These are phyloP conservation scores for Penicillium angulare DNA, from an alignment of 495 filamentous ascomycete species.

Conservation along the genomic window DNA sequence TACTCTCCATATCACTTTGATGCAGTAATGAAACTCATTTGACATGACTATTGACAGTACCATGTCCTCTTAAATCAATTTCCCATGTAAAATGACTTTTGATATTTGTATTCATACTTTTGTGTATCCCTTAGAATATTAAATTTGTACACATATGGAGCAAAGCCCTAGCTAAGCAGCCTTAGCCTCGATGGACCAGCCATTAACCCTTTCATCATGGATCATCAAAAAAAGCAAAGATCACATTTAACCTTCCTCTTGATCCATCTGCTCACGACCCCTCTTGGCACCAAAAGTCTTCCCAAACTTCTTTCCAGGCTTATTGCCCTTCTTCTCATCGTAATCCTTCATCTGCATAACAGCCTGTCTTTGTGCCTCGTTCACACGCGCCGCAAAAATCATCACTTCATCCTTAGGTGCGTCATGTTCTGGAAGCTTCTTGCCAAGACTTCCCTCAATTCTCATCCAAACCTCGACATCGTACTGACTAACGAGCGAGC, in stretches of 20 bases:
- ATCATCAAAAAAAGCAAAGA: neutral
- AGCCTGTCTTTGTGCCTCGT: constrained; percentile 81
- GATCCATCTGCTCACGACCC: constrained; percentile 76
- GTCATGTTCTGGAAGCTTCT: constrained; percentile 67
- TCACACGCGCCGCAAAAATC: constrained; percentile 73
- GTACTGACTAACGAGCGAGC: constrained; percentile 82
- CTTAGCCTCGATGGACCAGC: constrained; percentile 14
- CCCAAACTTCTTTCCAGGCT: constrained; percentile 36
- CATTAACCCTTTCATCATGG: too few relatives aligned
- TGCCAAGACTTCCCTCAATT: constrained; percentile 79
- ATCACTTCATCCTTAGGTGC: constrained; percentile 80
- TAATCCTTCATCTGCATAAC: constrained; percentile 78
- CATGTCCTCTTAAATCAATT: neutral
- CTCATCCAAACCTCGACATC: constrained; percentile 84
- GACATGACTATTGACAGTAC: neutral
- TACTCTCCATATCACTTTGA: constrained; percentile 12
- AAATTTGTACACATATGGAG: too few relatives aligned
- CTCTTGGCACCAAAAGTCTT: constrained; percentile 38
- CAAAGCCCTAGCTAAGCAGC: too few relatives aligned
- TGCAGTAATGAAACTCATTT: constrained; percentile 14
- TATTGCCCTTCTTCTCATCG: constrained; percentile 69
- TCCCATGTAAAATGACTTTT: neutral
- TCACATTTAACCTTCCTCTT: constrained; percentile 57
- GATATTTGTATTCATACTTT: constrained; percentile 3
- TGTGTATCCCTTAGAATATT: too few relatives aligned